These are phyloP conservation scores for Spathaspora passalidarum DNA, from an alignment of 805 yeast species.

Conservation along the genomic window DNA sequence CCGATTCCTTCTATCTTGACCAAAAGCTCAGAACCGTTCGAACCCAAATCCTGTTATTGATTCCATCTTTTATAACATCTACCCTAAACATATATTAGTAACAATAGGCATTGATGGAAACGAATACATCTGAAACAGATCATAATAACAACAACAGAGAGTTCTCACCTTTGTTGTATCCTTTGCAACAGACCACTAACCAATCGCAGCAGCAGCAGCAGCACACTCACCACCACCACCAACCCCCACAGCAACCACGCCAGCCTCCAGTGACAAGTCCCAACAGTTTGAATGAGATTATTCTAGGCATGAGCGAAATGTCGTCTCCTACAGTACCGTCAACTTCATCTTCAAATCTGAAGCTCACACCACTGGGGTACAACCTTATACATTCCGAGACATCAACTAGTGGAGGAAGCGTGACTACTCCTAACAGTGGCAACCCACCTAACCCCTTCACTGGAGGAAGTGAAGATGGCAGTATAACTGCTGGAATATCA, in stretches of 20 bases:
- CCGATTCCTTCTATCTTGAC: too few species aligned
- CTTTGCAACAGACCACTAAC: too few species aligned
- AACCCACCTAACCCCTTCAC: background rate
- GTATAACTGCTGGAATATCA: background rate
- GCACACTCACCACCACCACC: too few species aligned
- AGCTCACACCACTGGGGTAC: background rate
- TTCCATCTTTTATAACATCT: too few species aligned
- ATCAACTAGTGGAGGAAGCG: background rate
- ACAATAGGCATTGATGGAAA: background rate
- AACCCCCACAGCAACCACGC: background rate
- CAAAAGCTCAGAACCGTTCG: too few species aligned
- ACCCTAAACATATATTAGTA: too few species aligned
- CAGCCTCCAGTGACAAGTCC: background rate
- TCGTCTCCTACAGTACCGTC: background rate
- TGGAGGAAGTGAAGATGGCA: background rate
- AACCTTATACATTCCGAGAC: background rate
- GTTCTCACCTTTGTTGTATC: background rate
- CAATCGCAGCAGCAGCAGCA: too few species aligned
- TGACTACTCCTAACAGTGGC: background rate
- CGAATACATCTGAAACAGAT: background rate
- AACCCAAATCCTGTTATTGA: too few species aligned
- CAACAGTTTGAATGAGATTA: background rate
- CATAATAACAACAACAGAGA: background rate
- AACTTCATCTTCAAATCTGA: background rate
- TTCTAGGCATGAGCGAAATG: background rate